phyloP scores from a whole-genome alignment of 306 rosid species.

The Sechiopsis laciniata region DNA sequence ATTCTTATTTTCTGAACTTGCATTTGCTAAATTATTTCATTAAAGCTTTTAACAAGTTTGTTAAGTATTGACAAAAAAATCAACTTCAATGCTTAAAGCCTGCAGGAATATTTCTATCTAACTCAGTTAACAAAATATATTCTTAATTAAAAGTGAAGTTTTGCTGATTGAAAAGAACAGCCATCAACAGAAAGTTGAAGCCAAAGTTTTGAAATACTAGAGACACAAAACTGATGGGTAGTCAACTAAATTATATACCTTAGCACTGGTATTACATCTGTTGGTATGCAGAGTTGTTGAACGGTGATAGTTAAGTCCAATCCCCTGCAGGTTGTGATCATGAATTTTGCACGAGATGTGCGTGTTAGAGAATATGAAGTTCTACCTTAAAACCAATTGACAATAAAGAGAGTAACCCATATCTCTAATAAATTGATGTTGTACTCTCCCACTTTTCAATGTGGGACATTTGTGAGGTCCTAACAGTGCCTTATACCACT shows the following conservation, averaged over 20 bases:
- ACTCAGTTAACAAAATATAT: background rate
- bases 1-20: background rate
- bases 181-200: background rate
- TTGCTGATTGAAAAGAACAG: background rate
- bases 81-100: background rate
- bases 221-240: too few species aligned
- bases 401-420: too few species aligned
- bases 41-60: background rate
- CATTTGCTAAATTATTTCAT: too few species aligned
- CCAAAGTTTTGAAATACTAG: background rate
- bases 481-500: too few species aligned
- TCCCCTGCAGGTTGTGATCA: slow-evolving; percentile 76
- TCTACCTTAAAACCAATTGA: too few species aligned
- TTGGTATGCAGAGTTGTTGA: background rate
- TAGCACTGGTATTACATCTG: background rate
- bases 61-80: background rate
- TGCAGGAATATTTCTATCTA: background rate
- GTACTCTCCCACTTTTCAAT: too few species aligned
- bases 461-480: too few species aligned
- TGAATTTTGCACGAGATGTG: slow-evolving; percentile 90
- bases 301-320: background rate
- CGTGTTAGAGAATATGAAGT: too few species aligned
- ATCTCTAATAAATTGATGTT: too few species aligned
- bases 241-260: background rate
- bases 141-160: background rate